These are phyloP conservation scores for Thymus quinquecostatus DNA, from an alignment of 257 asterid species.

Conservation along the genomic window DNA sequence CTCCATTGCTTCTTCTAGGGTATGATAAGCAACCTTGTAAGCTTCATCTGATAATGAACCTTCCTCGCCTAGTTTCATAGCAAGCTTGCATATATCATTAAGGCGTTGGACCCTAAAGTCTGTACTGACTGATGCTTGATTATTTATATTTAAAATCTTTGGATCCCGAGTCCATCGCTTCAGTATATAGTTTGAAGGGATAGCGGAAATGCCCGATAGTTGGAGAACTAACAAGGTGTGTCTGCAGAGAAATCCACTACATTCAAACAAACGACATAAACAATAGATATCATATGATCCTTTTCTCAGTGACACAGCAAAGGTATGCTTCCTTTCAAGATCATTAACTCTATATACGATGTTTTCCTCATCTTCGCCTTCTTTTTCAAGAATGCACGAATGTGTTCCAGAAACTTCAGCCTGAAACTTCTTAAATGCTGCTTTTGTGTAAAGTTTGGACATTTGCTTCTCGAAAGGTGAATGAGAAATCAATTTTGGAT, in stretches of 20 bases:
- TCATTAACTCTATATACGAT: slow-evolving; percentile 35
- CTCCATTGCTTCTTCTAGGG: slow-evolving; percentile 43
- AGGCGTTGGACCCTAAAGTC: slow-evolving; percentile 46
- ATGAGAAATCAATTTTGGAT: slow-evolving; percentile 32
- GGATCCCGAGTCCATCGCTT: slow-evolving; percentile 50
- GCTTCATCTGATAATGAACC: slow-evolving; percentile 52
- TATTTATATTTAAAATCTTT: slow-evolving; percentile 32
- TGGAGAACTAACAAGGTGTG: slow-evolving; percentile 50
- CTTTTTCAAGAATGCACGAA: slow-evolving; percentile 39
- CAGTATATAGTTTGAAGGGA: slow-evolving; percentile 44
- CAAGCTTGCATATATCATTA: slow-evolving; percentile 51
- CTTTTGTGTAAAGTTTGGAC: slow-evolving; percentile 46
- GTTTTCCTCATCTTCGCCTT: slow-evolving; percentile 35
- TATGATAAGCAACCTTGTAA: slow-evolving; percentile 41
- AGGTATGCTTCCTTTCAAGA: slow-evolving; percentile 38
- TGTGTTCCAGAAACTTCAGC: slow-evolving; percentile 45
- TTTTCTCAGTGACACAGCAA: slow-evolving; percentile 42
- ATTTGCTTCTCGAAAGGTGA: slow-evolving; percentile 58
- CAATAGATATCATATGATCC: slow-evolving; percentile 33
- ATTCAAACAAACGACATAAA: slow-evolving; percentile 50
- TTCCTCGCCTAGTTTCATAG: slow-evolving; percentile 43
- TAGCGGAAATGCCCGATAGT: slow-evolving; percentile 39
- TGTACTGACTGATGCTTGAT: slow-evolving; percentile 24
- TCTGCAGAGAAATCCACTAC: slow-evolving; percentile 50
- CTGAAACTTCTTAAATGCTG: slow-evolving; percentile 46